Base-by-base conservation (phyloP, 2,329 filamentous ascomycete genomes). In the Phyllosticta citribraziliensis region DNA sequence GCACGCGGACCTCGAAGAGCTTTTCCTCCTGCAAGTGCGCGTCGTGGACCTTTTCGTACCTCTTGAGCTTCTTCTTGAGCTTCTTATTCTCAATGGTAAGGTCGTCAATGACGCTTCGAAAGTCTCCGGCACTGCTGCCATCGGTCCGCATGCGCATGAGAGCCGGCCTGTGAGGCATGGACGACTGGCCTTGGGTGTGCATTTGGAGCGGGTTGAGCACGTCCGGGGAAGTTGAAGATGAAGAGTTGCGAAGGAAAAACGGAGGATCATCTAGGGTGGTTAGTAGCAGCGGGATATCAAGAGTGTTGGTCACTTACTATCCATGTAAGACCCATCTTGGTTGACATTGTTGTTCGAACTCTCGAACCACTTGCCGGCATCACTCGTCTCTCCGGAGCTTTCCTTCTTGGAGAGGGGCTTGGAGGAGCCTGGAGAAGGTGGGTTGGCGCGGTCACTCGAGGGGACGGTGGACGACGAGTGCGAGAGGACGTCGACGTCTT, bases 61-160 rank as follows among this genome's bases (percentile, higher is more conserved):
- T 86, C 67, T 83, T 87, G 60, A 95, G 68, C 67, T 86, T 84
- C 66, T 87, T 85, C 74, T 87, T 91, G 63, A 95, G 72, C 57
- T 84, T 86, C 70, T 90, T 89, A 70, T 94, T 95, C 69, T 91
- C 88, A 25, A 96, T 78, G 0, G 90, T 96, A 62, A 96, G 74
- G 70, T 96, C 91, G 67, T 96, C 90, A 55, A 96, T 95, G 17
- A 96, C 89, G 65, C 88, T 88, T 55, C 90, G 81, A 63, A 85
- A 92, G 61, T 92, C 89, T 61, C 89, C 88, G 27, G 83, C 84
- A 57, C 85, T 87, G 69, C 84, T 89, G 30, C 76, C 78, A 54
- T 73, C 75, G 30, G 57, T 58, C 17, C 52, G 56, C 47, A 72
- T 50, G 11, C 67, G 68, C 75, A 83, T 20, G 73, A 82, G 50